phyloP scores from a whole-genome alignment of 352 stramenopile species.

The Phytophthora aleatoria region DNA sequence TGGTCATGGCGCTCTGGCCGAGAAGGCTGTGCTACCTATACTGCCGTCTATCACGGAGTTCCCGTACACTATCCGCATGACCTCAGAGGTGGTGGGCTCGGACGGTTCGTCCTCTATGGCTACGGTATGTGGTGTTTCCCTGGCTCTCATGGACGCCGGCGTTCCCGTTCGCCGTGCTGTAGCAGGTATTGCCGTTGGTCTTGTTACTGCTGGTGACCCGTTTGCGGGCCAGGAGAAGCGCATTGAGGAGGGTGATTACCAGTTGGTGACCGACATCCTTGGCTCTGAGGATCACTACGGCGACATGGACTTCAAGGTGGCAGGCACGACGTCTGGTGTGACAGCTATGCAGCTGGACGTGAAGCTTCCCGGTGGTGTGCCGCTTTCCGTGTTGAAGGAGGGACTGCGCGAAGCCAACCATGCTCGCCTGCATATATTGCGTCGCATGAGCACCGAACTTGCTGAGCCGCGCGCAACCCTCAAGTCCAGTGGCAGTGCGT shows the following conservation, averaged over 20 bases:
- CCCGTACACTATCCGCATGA: constrained; percentile 96
- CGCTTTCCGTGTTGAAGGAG: constrained; percentile 82
- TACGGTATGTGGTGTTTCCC: constrained; percentile 95
- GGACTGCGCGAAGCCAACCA: constrained; percentile 86
- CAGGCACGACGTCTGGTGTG: constrained; percentile 89
- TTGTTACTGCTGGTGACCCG: constrained; percentile 74
- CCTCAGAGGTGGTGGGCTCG: constrained; percentile 95
- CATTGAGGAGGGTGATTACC: constrained; percentile 70
- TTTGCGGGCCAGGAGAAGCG: constrained; percentile 55
- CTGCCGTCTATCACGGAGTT: constrained; percentile 93
- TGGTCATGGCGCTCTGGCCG: constrained; percentile 96
- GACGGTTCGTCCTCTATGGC: constrained; percentile 96
- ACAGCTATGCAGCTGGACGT: constrained; percentile 97
- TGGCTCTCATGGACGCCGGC: constrained; percentile 97
- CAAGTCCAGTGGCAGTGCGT: constrained; percentile 46
- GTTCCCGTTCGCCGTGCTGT: constrained; percentile 94
- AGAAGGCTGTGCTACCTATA: constrained; percentile 94
- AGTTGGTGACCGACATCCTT: constrained; percentile 97
- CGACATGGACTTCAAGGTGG: constrained; percentile 99
- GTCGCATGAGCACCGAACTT: constrained; percentile 85
- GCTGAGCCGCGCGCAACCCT: constrained; percentile 57
- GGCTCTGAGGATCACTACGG: constrained; percentile 97
- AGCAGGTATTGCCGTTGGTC: constrained; percentile 96
- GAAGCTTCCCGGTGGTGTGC: constrained; percentile 91
- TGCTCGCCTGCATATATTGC: constrained; percentile 80